Evolutionary conservation across 1,284 basidiomycete species (phyloP), one percentile per base, ranked within the genome.

Genomic region (Moesziomyces parantarcticus): DNA sequence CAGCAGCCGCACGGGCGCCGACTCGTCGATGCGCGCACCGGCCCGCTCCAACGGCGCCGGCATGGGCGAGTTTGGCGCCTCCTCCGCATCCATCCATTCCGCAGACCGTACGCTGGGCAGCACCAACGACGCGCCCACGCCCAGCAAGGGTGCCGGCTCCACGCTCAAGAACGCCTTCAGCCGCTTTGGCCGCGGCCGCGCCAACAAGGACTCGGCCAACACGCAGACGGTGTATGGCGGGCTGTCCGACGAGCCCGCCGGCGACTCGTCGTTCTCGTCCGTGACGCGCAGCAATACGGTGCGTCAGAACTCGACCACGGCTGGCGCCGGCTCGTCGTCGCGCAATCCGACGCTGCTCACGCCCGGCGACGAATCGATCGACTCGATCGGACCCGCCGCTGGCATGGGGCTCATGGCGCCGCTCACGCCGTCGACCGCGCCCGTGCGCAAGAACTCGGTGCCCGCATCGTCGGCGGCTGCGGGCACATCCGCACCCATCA

Each of bases 131-230:
- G 42, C 52, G 0, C 13, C 29, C 18, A 72, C 69, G 3, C 64
- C 67, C n/a, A 66, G 59, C 62, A 60, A 67, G 32, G 64, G 58
- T 22, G 72, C 63, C 18, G 67, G 76, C 14, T 70, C 72, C 22
- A 76, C 76, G 4, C 55, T 78, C 53, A 75, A 75, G 56, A 73
- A 68, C 45, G 78, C 78, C 20, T 62, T 80, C 53, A 75, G 70
- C 45, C 61, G 78, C 20, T 67, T 80, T 55, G 76, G 78, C 16
- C 61, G 76, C 18, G 56, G 67, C 20, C 61, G 69, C 14, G 62
- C 66, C 48, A 69, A 71, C 58, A 76, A 73, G 56, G 73, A 77
- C 22, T 52, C 61, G 2, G 32, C 51, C 54, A 71, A 77, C 52
- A 66, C 66, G 1, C 53, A 61, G 23, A 75, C 78, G 25, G 34